Conservation (phyloP, 257 asterid genomes). For the Catharanthus roseus region DNA sequence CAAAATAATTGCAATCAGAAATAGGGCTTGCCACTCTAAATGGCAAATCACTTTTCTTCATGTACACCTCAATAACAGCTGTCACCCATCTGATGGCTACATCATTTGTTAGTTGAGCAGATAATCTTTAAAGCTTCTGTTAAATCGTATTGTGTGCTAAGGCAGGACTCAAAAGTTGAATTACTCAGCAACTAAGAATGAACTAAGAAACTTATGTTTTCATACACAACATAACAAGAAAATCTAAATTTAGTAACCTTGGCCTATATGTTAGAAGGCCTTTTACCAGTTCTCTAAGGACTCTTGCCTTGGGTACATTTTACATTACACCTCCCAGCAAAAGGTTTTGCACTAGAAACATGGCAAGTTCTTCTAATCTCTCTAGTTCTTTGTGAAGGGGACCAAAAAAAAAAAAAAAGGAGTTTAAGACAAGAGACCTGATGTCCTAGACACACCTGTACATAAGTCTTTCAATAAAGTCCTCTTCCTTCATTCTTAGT, state of each 20-base stretch:
- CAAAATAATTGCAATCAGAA: neutral
- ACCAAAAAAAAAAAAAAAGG: neutral
- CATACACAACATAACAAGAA: neutral
- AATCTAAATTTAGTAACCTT: neutral
- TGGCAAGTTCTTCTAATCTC: neutral
- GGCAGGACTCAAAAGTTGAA: neutral
- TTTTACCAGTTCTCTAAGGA: neutral
- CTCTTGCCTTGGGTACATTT: neutral
- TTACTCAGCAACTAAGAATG: neutral
- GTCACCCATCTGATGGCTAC: neutral
- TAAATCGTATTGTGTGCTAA: neutral
- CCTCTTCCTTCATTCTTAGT: conserved; percentile 97
- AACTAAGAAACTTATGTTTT: neutral
- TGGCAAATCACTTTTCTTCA: neutral
- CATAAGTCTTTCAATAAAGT: conserved; percentile 92
- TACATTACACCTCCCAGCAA: neutral
- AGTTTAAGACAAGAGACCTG: conserved; percentile 5
- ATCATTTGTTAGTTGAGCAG: neutral
- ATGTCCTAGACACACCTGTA: conserved; percentile 51
- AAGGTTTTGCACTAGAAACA: neutral
- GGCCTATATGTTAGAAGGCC: no score
- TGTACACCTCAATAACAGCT: neutral
- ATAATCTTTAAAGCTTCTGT: neutral
- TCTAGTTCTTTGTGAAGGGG: neutral
- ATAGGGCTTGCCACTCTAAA: neutral